phyloP scores from a whole-genome alignment of 2,329 filamentous ascomycete genomes.

The Alternaria atra region DNA sequence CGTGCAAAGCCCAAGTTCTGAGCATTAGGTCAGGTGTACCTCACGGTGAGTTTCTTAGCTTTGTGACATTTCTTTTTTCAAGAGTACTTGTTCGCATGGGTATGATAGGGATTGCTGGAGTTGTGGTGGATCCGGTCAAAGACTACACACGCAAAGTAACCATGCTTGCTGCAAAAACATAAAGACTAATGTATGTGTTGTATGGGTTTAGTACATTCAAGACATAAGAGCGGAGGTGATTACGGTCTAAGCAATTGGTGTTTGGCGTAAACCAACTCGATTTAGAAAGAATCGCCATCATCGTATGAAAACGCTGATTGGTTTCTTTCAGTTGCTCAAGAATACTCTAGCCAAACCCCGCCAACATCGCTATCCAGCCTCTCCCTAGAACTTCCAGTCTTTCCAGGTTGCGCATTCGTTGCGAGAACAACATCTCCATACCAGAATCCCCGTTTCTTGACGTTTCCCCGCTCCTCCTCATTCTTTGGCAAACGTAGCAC shows the following conservation, averaged over 20 bases:
- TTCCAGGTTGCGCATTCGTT: slow-evolving; percentile 17
- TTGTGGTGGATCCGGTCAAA: no score
- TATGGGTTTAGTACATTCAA: no score
- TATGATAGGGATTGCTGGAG: no score
- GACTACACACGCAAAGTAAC: no score
- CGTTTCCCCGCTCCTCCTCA: slow-evolving; percentile 26
- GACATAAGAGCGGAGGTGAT: no score
- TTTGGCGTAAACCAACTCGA: neutral
- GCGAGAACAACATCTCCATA: slow-evolving; percentile 40
- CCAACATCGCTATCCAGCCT: slow-evolving; percentile 31
- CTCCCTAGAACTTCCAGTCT: slow-evolving; percentile 25
- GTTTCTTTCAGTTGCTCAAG: slow-evolving; percentile 10
- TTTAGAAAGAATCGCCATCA: neutral
- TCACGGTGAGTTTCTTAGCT: no score
- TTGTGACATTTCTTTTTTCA: no score
- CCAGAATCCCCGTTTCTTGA: slow-evolving; percentile 31
- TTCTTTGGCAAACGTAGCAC: slow-evolving; percentile 31
- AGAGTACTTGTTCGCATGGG: no score
- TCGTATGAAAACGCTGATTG: neutral
- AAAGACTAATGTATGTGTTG: no score
- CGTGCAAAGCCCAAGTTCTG: no score
- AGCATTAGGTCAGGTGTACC: no score
- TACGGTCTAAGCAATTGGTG: neutral
- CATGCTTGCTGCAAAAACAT: no score
- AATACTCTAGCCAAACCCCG: slow-evolving; percentile 39